Conservation (phyloP, 139 green algal genomes). For the Diplosphaera chodatii region DNA sequence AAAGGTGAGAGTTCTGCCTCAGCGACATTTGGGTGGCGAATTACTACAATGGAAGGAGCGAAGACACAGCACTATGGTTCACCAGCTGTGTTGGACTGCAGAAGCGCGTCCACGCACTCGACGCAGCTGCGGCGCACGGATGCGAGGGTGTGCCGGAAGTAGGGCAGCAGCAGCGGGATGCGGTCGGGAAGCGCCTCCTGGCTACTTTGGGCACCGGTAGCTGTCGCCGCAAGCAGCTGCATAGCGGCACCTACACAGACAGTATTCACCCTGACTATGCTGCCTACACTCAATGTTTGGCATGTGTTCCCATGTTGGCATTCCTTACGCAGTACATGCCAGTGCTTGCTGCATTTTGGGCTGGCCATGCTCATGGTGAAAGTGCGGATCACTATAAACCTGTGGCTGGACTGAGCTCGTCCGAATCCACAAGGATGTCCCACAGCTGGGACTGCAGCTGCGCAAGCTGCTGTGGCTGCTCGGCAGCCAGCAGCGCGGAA, state of each 20-base stretch:
- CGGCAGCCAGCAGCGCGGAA: slow-evolving; percentile 43
- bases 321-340: too few species aligned
- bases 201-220: neutral
- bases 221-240: slow-evolving; percentile 53
- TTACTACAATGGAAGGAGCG: too few species aligned
- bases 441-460: slow-evolving; percentile 57
- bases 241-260: slow-evolving; percentile 43
- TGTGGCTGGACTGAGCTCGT: slow-evolving; percentile 79
- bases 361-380: too few species aligned
- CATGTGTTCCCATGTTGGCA: too few species aligned
- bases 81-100: slow-evolving; percentile 3
- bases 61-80: too few species aligned
- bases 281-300: too few species aligned
- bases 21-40: too few species aligned
- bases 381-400: neutral
- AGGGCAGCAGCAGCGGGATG: slow-evolving; percentile 71
- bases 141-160: slow-evolving; percentile 67
- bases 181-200: slow-evolving; percentile 7
- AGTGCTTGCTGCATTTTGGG: too few species aligned
- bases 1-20: too few species aligned
- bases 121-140: slow-evolving; percentile 64
- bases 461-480: slow-evolving; percentile 4
- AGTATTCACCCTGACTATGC: too few species aligned
- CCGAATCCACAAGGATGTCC: slow-evolving; percentile 66
- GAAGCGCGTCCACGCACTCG: slow-evolving; percentile 50